Evolutionary conservation across 2,329 filamentous ascomycete species (phyloP), one percentile per base, ranked within the genome.

Genomic region (Pseudogymnoascus sp.): DNA sequence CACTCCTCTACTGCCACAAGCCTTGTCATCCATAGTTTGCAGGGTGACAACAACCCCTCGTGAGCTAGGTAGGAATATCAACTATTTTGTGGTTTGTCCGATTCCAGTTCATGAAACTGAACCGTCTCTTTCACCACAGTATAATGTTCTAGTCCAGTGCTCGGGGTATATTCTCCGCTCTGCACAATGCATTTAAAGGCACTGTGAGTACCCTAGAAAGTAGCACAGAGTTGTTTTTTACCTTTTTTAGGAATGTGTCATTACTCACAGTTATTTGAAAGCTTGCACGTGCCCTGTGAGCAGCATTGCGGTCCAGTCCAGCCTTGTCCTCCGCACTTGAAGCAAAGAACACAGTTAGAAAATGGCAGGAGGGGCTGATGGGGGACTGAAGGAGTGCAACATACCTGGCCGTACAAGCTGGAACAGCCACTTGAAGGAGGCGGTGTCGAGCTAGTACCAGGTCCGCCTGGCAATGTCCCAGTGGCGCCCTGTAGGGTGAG

Each of bases 401-500:
- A 40, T 40, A 40, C 37, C 37, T 40, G n/a, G 1, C 6, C 6
- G 7, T 40, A 16, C 4, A 40, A 8, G 7, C n/a, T 6, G n/a
- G 37, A 7, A 8, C n/a, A 40, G 37, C n/a, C n/a, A 40, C n/a
- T n/a, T 40, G 6, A 14, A 38, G 35, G 1, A 38, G 35, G 12
- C 12, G 35, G 14, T 6, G 35, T 38, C 5, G 12, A n/a, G 35
- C 5, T 33, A 33, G 14, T 38, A 38, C 12, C 14, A 6, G 35
- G 14, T 2, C 35, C 35, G 35, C 35, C 35, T 38, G 14, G 35
- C 35, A n/a, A n/a, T 38, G 14, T n/a, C 12, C 12, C 14, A n/a
- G 35, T 38, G 14, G 35, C 35, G 12, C 37, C 37, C 6, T 16
- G 4, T 1, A 84, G 72, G 0, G 83, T 86, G 63, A 87, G 70